Percentiles rank a stretch among this genome's conserved stretches.
phyloP scores from a whole-genome alignment of 2,329 filamentous ascomycete species.

The Fusarium annulatum region DNA sequence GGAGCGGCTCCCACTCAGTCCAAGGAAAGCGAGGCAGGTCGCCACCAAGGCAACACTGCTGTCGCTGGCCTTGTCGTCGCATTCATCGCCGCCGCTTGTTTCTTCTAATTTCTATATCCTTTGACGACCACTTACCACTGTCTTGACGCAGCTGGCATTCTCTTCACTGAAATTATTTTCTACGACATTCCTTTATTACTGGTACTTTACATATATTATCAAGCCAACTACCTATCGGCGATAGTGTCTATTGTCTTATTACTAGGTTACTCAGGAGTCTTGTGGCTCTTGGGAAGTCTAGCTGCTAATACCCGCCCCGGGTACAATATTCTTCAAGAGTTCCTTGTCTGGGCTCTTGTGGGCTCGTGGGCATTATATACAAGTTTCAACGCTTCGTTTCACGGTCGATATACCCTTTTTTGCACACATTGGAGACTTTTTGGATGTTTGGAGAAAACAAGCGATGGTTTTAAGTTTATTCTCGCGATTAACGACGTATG shows the following conservation, averaged over 20 bases:
- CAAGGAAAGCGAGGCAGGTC: constrained; percentile 59
- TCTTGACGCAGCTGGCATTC: constrained; percentile 40
- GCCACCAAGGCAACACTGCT: constrained; percentile 61
- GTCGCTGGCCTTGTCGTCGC: constrained; percentile 66
- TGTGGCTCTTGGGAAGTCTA: constrained; percentile 1
- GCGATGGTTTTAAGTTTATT: constrained; percentile 40
- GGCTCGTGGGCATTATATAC: constrained; percentile 43
- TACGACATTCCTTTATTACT: constrained; percentile 38
- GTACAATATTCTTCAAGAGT: constrained; percentile 30
- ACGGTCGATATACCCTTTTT: constrained; percentile 49
- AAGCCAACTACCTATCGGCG: constrained; percentile 46
- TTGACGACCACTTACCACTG: constrained; percentile 17
- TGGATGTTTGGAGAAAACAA: constrained; percentile 39
- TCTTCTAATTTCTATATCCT: constrained; percentile 52
- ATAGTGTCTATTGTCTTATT: constrained; percentile 51
- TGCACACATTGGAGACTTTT: constrained; percentile 38
- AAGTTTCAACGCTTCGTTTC: constrained; percentile 45
- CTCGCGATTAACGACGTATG: constrained; percentile 43
- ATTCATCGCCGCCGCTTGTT: constrained; percentile 63
- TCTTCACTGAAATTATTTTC: constrained; percentile 38
- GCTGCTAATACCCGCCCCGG: constrained; percentile 34
- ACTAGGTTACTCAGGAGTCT: background rate
- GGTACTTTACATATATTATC: constrained; percentile 44
- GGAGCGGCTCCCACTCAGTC: constrained; percentile 49
- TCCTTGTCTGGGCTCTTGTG: constrained; percentile 9